Base-by-base conservation (phyloP, 768 basidiomycete species). In the Pisolithus orientalis region DNA sequence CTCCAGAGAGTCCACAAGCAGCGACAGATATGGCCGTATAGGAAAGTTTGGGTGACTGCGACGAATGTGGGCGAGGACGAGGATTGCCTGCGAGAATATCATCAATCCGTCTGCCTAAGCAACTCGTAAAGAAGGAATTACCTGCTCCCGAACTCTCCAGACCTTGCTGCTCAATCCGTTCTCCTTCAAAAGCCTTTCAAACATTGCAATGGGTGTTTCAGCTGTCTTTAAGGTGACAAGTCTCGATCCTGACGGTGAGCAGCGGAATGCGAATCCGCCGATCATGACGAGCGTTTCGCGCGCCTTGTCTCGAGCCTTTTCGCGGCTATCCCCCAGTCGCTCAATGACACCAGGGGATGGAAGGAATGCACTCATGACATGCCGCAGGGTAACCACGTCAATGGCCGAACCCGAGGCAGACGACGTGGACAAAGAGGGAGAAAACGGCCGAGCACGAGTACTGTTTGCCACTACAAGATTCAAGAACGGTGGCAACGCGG, bases 101-200 rank as follows among this genome's bases (percentile, higher is more conserved):
- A 50, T 24, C 38, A 3, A 28, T n/a, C 24, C 10, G 37, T 21
- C n/a, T 25, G 13, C 24, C 40, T 31, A 24, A 24, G 44, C 31
- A 9, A 14, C 29, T 53, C 27, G 45, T 31, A 52, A 24, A 13
- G 47, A 25, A 21, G n/a, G 11, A 69, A 82, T 59, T 63, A 87
- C 90, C 78, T 93, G 92, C 68, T 95, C 92, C 50, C 87, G 76
- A 37, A 90, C 84, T 68, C 86, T 85, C 82, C 86, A 86, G 7
- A 86, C 85, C 72, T 94, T 94, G 69, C 88, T 91, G 40, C 70
- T 71, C 38, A 94, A 66, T 3, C 87, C 93, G 6, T 64, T 72
- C 59, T 94, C 93, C 59, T 78, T 80, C 55, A 94, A 50, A 58
- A 78, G 76, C 43, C 81, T 75, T 65, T 94, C 91, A 57, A 90